Evolutionary conservation across 371 early-diverging fungal species (phyloP).

Genomic region (Mortierella sp.): DNA sequence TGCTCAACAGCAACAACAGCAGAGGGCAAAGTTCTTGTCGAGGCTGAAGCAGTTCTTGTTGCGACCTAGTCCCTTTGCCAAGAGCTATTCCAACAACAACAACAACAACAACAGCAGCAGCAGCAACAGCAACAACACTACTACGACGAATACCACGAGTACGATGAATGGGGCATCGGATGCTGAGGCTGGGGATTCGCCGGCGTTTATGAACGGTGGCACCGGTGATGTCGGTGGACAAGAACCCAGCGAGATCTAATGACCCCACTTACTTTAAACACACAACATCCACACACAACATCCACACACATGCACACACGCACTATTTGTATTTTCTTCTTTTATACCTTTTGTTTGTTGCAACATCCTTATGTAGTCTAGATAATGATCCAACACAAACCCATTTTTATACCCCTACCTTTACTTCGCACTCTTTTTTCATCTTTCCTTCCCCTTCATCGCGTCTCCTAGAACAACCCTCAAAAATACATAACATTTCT

Average conservation of each 20-base stretch:
- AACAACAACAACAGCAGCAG: neutral
- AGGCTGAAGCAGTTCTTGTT: constrained; percentile 38
- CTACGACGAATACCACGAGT: no score
- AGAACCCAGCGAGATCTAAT: neutral
- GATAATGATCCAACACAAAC: no score
- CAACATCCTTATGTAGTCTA: neutral
- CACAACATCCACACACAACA: no score
- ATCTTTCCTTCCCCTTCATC: neutral
- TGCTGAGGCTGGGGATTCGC: no score
- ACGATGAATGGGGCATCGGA: no score
- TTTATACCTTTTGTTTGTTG: neutral
- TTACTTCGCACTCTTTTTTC: neutral
- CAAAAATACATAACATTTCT: neutral
- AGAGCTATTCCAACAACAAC: neutral
- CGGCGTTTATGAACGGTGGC: neutral
- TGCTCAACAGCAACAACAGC: constrained; percentile 21
- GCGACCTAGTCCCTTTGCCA: constrained; percentile 36
- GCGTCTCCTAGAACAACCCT: neutral
- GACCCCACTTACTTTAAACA: no score
- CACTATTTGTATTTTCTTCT: neutral
- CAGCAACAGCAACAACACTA: no score
- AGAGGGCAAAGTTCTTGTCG: constrained; percentile 40
- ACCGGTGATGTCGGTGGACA: neutral
- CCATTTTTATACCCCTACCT: neutral
- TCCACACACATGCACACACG: neutral